Evolutionary conservation across 78 protist genomes (phyloP).

Genomic region (Acrasis kona): DNA sequence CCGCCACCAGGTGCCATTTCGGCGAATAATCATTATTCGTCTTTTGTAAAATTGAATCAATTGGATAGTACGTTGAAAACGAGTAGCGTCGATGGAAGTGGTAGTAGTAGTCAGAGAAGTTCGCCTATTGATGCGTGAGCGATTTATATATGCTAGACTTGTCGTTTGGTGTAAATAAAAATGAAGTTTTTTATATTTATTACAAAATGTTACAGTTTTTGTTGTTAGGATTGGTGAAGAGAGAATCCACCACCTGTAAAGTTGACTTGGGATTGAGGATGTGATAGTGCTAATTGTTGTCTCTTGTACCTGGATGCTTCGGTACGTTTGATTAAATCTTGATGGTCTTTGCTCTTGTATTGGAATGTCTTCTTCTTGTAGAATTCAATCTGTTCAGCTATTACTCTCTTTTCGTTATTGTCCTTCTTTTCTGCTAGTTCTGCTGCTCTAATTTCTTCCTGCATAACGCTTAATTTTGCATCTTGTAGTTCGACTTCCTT

Average conservation of each 20-base stretch:
- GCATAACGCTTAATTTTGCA: constrained; percentile 36
- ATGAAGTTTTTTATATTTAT: too few relatives aligned
- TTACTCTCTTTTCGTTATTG: constrained; percentile 39
- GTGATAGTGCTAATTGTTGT: not conserved
- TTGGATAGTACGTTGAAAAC: too few relatives aligned
- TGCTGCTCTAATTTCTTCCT: constrained; percentile 31
- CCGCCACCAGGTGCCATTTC: too few relatives aligned
- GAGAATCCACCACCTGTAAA: constrained; percentile 8
- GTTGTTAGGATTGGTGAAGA: not conserved
- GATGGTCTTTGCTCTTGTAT: not conserved
- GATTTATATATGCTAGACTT: too few relatives aligned
- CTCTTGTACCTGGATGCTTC: not conserved
- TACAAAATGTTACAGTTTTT: too few relatives aligned
- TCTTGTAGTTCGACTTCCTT: constrained; percentile 15
- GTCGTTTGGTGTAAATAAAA: too few relatives aligned
- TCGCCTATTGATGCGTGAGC: too few relatives aligned
- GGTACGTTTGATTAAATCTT: not conserved
- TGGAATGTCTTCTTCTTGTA: not conserved
- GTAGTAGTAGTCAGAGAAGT: too few relatives aligned
- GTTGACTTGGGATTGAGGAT: not conserved
- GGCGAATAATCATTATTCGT: too few relatives aligned
- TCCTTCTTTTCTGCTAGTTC: constrained; percentile 19
- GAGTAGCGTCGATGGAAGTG: too few relatives aligned
- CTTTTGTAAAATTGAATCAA: too few relatives aligned
- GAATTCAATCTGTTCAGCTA: constrained; percentile 36